Conservation (phyloP, 202 grass and related monocot species). For the Panicum hallii region DNA sequence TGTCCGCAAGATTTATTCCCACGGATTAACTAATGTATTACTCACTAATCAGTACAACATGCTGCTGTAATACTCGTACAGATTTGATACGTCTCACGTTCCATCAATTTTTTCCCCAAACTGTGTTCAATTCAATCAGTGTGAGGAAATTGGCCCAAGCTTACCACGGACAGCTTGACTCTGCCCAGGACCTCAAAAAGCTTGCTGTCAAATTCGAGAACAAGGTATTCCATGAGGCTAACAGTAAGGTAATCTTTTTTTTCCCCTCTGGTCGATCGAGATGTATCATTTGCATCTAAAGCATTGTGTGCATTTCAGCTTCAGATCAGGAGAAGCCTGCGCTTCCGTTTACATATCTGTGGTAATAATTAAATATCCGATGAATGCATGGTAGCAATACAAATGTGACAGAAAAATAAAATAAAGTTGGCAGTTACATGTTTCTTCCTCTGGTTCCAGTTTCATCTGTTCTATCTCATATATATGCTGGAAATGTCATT, state of each 20-base stretch:
- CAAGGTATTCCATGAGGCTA: background rate
- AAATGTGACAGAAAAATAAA: no score
- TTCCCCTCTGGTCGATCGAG: background rate
- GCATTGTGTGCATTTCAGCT: background rate
- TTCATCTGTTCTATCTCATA: no score
- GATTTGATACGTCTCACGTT: background rate
- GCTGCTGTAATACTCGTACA: background rate
- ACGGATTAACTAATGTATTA: background rate
- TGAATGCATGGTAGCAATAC: no score
- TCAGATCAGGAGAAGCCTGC: no score
- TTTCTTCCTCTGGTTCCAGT: no score
- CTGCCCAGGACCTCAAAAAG: no score
- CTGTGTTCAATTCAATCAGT: constrained; percentile 21
- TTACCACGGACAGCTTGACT: background rate
- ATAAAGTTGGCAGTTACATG: no score
- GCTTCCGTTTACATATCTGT: no score
- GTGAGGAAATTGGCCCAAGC: background rate
- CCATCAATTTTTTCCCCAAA: background rate
- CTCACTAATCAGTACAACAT: background rate
- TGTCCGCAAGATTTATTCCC: no score
- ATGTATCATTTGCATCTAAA: no score
- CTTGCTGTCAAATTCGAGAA: background rate
- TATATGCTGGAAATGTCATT: no score
- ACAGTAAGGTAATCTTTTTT: constrained; percentile 27
- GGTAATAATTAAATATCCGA: no score